Base-by-base conservation (phyloP, 2,329 filamentous ascomycete species). In the Monosporascus sp. region DNA sequence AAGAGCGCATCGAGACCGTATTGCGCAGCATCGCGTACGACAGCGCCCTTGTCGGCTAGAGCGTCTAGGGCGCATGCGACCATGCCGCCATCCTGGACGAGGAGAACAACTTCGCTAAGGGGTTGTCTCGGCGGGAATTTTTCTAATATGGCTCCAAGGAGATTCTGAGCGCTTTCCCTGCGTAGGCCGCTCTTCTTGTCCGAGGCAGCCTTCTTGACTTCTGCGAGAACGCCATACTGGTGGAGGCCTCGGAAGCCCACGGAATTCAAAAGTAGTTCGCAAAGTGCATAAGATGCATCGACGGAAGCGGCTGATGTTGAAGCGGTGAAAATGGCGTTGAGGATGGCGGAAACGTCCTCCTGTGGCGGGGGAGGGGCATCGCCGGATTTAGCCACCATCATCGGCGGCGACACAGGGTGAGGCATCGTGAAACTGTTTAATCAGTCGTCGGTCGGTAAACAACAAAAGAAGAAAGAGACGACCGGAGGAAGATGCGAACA, bases 1-100 rank as follows among this genome's bases (percentile, higher is more conserved):
- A 96, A 96, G 24, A 97, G 79, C 24, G 90, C 88, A 70, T 99
- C 92, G 53, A 99, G 81, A 34, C 91, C 94, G 71, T 97, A 99
- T 71, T 96, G 90, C 6, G 93, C 91, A 44, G 92, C 89, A 67
- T 97, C 92, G 63, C 88, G 88, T 48, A 97, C 91, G 7, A 95
- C 87, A 49, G 86, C 76, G 50, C 88, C 90, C 77, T 99, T 97
- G 71, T 99, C 94, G 49, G 93, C 82, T 48, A 99, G 80, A 8
- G 87, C 85, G 65, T 99, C 94, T 56, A 97, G 81, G 24, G 88
- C 90, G 57, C 85, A 77, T 37, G 80, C 71, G 9, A 97, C 75
- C 55, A 96, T 71, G 52, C 84, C 86, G 52, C 86, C 85, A 70
- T 96, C 88, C 67, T 94, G 85, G n/a, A 92, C 71, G 19, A 97